Base-by-base conservation (phyloP, 2,329 filamentous ascomycete species). In the Botryotinia globosa region DNA sequence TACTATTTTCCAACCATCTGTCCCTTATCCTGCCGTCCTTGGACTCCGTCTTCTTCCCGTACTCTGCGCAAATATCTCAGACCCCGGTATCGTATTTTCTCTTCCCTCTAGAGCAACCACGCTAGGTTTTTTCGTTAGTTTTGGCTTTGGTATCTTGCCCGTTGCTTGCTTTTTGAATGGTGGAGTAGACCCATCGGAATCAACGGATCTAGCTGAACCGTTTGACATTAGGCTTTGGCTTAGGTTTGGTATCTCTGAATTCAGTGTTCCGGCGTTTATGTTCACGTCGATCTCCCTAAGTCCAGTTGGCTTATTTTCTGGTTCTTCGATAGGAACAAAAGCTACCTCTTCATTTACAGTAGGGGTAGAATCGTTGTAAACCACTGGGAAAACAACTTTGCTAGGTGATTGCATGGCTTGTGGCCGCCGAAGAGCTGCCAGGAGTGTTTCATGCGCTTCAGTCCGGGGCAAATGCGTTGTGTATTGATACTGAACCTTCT, bases 401-500 rank as follows among this genome's bases (percentile, higher is more conserved):
- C 76, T 78, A 66, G 78, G 78, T 45, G 74, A 74, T 51, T 64
- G 74, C 76, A 6, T 76, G 73, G 42, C 75, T 73, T 79, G 76
- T 39, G 78, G 80, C 44, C 81, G 82, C 77, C 83, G 76, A 58
- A 88, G 77, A 65, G 83, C 83, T 32, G 87, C 85, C 20, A 90
- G 83, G 42, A 91, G 82, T 20, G 81, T 83, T 20, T 90, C 87
- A 78, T 90, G 88, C 1, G 83, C 78, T 78, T 89, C 87, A 0
- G 96, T 98, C 39, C 90, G 89, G 5, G 96, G 96, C 1, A 99
- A 85, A 3, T 87, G 85, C 1, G 88, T 92, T 0, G 94, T 92
- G 79, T 93, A 97, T n/a, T 89, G 86, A 82, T 98, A 99, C 69
- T 89, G 86, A 44, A 86, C 84, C 83, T 94, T 96, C 79, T 92